Percentiles rank a stretch among this genome's conserved stretches.
Evolutionary conservation across 1,284 basidiomycete species (phyloP).

Genomic region (Tilletiaria anomala): DNA sequence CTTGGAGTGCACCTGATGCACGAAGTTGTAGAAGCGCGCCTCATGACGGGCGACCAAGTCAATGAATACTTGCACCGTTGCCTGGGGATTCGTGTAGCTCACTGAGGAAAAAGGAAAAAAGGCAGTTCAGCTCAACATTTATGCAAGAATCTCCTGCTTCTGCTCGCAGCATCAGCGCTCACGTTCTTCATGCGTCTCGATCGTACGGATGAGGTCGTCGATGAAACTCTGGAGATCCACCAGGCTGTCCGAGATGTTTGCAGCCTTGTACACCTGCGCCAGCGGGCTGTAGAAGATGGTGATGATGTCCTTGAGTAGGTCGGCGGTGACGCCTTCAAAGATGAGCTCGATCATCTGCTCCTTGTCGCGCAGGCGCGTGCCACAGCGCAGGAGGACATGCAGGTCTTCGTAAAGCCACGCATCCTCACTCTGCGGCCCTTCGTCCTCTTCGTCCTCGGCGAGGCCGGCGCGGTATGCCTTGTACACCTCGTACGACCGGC

Average conservation of each 20-base stretch:
- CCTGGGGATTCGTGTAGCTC: constrained; percentile 64
- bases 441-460: constrained; percentile 46
- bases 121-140: constrained; percentile 68
- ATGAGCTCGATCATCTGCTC: constrained; percentile 85
- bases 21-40: constrained; percentile 87
- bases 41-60: constrained; percentile 87
- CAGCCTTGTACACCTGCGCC: constrained; percentile 95
- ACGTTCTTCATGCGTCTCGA: constrained; percentile 82
- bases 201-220: constrained; percentile 86
- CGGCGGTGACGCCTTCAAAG: constrained; percentile 90
- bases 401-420: constrained; percentile 39
- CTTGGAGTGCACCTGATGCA: constrained; percentile 96
- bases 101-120: constrained; percentile 47
- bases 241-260: constrained; percentile 87
- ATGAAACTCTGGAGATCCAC: constrained; percentile 85
- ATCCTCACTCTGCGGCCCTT: constrained; percentile 42
- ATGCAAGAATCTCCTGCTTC: not conserved
- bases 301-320: constrained; percentile 92
- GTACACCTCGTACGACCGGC: constrained; percentile 30
- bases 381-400: constrained; percentile 46
- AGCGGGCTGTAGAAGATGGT: constrained; percentile 97
- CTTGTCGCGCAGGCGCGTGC: constrained; percentile 65
- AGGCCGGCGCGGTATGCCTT: constrained; percentile 21
- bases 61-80: constrained; percentile 84
- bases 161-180: constrained; percentile 1